phyloP scores from a whole-genome alignment of 2,329 filamentous ascomycete species.

The Aureobasidium sp. region DNA sequence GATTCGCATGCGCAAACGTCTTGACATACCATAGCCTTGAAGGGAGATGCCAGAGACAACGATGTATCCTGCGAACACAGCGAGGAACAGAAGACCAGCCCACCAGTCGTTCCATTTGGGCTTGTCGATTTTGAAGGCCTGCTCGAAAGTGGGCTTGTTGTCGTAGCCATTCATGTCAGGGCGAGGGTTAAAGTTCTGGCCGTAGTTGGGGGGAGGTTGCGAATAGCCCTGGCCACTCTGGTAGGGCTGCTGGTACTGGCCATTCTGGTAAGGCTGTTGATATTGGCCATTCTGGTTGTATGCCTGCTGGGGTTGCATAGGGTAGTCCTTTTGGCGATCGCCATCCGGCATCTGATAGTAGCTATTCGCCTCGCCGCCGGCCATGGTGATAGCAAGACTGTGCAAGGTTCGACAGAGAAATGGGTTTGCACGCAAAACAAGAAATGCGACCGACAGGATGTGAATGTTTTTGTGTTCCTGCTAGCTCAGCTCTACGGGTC shows the following conservation, averaged over 20 bases:
- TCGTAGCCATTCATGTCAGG: conserved; percentile 27
- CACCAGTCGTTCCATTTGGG: conserved; percentile 90
- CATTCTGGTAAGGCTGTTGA: conserved; percentile 22
- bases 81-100: conserved; percentile 73
- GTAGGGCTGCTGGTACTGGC: conserved; percentile 22
- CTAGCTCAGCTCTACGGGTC: background rate
- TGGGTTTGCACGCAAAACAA: background rate
- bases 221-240: conserved; percentile 19
- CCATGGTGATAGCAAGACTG: conserved; percentile 18
- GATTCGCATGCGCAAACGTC: background rate
- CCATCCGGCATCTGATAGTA: conserved; percentile 32
- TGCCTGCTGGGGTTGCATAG: conserved; percentile 13
- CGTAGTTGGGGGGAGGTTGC: conserved; percentile 34
- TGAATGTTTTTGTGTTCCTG: conserved; percentile 15
- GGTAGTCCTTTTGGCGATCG: conserved; percentile 18
- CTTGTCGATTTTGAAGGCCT: conserved; percentile 72
- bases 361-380: conserved; percentile 29
- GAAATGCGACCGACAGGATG: background rate
- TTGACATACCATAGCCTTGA: conserved; percentile 54
- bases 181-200: conserved; percentile 29
- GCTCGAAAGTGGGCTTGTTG: conserved; percentile 57
- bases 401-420: background rate
- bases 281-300: conserved; percentile 20
- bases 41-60: conserved; percentile 71
- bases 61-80: conserved; percentile 64